Percentiles rank a stretch among this genome's conserved stretches.
These are phyloP conservation scores for Taxawa tesnikishii DNA, from an alignment of 2,329 filamentous ascomycete species.

Conservation along the genomic window DNA sequence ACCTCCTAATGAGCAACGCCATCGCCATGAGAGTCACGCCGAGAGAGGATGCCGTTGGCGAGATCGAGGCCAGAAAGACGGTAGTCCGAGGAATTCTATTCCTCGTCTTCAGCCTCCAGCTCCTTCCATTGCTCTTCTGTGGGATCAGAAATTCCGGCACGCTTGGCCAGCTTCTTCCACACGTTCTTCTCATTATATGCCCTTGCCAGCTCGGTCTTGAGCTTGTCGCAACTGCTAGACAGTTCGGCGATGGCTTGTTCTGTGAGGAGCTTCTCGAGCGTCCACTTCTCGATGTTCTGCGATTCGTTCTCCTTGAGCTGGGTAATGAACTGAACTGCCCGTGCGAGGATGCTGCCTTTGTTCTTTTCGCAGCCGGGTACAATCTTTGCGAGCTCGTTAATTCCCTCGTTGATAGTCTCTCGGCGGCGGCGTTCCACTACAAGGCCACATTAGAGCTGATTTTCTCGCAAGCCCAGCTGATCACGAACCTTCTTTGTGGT, in stretches of 20 bases:
- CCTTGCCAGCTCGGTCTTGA: conserved; percentile 67
- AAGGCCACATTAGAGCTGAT: conserved; percentile 5
- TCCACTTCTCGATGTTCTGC: conserved; percentile 91
- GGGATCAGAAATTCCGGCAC: conserved; percentile 13
- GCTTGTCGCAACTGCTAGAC: conserved; percentile 74
- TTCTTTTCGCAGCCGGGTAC: conserved; percentile 98
- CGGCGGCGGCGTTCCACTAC: conserved; percentile 88
- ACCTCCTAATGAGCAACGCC: no score
- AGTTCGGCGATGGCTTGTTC: conserved; percentile 85
- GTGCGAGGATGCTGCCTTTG: conserved; percentile 90
- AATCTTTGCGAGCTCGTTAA: conserved; percentile 95
- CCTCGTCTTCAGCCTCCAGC: not conserved
- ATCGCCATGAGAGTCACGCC: no score
- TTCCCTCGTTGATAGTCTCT: conserved; percentile 97
- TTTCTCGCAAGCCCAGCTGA: not conserved
- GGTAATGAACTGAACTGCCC: conserved; percentile 86
- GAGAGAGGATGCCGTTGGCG: no score
- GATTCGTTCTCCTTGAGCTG: conserved; percentile 90
- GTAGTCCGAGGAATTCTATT: no score
- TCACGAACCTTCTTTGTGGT: conserved; percentile 87
- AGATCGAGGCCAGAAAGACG: no score
- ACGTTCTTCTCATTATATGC: conserved; percentile 67
- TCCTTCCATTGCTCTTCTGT: conserved; percentile 4
- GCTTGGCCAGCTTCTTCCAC: conserved; percentile 51
- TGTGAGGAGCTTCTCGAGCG: conserved; percentile 76